Base-by-base conservation (phyloP, 345 rosid species). In the Nephelium lappaceum region DNA sequence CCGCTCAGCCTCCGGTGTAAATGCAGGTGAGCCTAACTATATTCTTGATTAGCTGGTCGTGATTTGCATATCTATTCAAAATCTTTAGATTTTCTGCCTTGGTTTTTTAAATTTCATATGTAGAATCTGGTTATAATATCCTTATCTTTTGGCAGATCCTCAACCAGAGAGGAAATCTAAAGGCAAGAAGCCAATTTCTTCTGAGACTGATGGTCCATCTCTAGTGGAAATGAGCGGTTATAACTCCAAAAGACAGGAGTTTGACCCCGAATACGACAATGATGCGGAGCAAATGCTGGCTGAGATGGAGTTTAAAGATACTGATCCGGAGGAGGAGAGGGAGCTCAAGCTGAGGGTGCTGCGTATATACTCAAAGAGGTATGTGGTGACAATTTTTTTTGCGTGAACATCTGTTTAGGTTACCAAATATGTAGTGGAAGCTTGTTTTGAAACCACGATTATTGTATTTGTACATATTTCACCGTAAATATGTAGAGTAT, bases 291-390 rank as follows among this genome's bases (percentile, higher is more conserved):
- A 93, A 76, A 84, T 93, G 81, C 90, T 93, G 74, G 97, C 99
- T 70, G 99, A 96, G 82, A 96, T 96, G 99, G 99, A 96, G 84
- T 96, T 94, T 76, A 94, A 94, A 87, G 97, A 94, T 18, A 83
- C 85, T 42, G 98, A 96, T 82, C 83, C 93, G 9, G 98, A 91
- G 74, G 98, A 96, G 36, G 99, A 94, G 78, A 90, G 83, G 5
- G 91, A 93, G 82, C 87, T 96, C 79, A 96, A 94, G 89, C 79
- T 92, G 79, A 94, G 98, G 45, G 92, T 94, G 68, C 85, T 96
- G 71, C 91, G 87, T 77, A 91, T 94, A 60, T 96, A 93, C 82
- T 87, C 93, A 23, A 96, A 91, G 86, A 91, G 98, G 99, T 91
- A 83, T 75, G 25, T 18, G 1, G 73, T 49, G 8, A 57, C 12